phyloP scores from a whole-genome alignment of 768 basidiomycete species.

The Trametes maxima region DNA sequence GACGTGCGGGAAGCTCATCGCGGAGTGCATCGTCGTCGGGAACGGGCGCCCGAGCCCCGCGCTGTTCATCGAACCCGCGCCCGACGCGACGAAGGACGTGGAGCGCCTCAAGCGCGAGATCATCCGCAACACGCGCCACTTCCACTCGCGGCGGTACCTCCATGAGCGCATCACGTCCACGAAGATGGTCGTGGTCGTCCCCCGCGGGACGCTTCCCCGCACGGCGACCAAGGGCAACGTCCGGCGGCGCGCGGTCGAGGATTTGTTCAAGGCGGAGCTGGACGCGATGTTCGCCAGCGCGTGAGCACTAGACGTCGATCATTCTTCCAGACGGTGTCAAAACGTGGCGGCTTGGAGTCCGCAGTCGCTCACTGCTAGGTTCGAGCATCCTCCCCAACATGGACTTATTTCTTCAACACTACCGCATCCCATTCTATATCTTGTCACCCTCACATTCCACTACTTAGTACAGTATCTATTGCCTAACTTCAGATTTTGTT shows the following conservation, averaged over 20 bases:
- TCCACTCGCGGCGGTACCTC: slow-evolving; percentile 69
- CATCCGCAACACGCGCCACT: slow-evolving; percentile 63
- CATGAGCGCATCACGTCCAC: slow-evolving; percentile 70
- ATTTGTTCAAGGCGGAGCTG: slow-evolving; percentile 54
- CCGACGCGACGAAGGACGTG: slow-evolving; percentile 48
- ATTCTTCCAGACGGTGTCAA: neutral
- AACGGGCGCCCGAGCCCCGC: slow-evolving; percentile 70
- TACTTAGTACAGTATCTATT: neutral
- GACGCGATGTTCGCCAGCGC: slow-evolving; percentile 51
- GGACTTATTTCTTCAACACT: no score
- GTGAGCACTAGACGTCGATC: slow-evolving; percentile 1
- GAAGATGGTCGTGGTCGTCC: slow-evolving; percentile 67
- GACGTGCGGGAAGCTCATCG: slow-evolving; percentile 61
- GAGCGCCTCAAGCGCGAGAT: slow-evolving; percentile 65
- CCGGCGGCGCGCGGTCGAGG: slow-evolving; percentile 71
- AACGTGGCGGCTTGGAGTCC: no score
- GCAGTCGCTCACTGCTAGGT: no score
- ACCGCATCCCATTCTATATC: no score
- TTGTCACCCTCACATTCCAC: neutral
- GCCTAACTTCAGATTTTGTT: neutral
- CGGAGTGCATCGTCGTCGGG: slow-evolving; percentile 72
- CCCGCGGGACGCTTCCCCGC: slow-evolving; percentile 63
- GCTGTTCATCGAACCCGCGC: slow-evolving; percentile 63
- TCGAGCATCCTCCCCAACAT: no score
- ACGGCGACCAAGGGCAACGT: slow-evolving; percentile 80